These are phyloP conservation scores for Leccinum longicurvipes DNA, from an alignment of 768 basidiomycete species.

Conservation along the genomic window DNA sequence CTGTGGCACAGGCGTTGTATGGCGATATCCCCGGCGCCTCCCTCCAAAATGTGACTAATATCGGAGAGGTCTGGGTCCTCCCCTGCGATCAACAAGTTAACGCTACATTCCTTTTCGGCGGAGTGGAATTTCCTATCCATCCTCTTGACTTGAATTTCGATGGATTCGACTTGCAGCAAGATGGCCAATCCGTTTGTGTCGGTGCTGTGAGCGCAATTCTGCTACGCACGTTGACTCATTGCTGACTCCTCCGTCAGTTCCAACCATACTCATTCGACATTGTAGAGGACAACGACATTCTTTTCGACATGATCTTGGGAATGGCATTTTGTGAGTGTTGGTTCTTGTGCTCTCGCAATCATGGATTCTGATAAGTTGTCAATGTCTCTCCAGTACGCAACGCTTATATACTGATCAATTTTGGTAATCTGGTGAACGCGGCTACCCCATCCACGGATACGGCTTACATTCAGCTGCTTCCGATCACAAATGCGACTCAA, in stretches of 20 bases:
- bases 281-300: constrained; percentile 10
- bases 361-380: not conserved
- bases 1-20: constrained; percentile 61
- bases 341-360: not conserved
- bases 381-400: constrained; percentile 51
- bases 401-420: constrained; percentile 60
- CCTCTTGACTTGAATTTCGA: constrained; percentile 55
- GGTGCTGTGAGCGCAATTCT: constrained; percentile 40
- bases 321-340: constrained; percentile 62
- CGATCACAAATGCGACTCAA: constrained; percentile 48
- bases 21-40: constrained; percentile 50
- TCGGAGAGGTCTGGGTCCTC: constrained; percentile 54
- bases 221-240: not conserved
- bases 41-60: constrained; percentile 35
- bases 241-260: constrained; percentile 44
- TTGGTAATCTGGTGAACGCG: constrained; percentile 56
- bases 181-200: constrained; percentile 32
- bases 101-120: constrained; percentile 60
- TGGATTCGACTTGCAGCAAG: constrained; percentile 10
- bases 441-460: constrained; percentile 33
- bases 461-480: constrained; percentile 64
- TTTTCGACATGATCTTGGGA: constrained; percentile 65
- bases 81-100: constrained; percentile 66
- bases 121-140: constrained; percentile 56
- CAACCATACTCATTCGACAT: constrained; percentile 60